phyloP scores from a whole-genome alignment of 148 eudicot species.

The Chenopodium album region DNA sequence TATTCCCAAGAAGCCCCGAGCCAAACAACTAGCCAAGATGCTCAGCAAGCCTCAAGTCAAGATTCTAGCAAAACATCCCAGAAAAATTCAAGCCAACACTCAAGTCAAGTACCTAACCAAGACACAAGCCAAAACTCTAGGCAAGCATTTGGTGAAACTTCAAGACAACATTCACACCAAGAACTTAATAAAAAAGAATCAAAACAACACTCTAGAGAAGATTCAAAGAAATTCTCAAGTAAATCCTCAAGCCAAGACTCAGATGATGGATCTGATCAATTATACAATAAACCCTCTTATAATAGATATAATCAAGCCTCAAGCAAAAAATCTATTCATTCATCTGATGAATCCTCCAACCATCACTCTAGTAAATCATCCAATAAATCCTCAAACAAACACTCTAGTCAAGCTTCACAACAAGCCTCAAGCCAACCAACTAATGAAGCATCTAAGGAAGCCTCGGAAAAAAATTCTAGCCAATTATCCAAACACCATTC shows the following conservation, averaged over 20 bases:
- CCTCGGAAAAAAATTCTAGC: not conserved
- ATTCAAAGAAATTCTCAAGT: too few relatives aligned
- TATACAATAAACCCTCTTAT: too few relatives aligned
- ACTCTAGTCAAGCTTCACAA: not conserved
- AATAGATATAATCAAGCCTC: not conserved
- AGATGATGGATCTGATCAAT: too few relatives aligned
- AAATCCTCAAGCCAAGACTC: too few relatives aligned
- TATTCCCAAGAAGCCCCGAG: not conserved
- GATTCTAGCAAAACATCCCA: too few relatives aligned
- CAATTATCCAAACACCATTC: not conserved
- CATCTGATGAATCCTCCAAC: not conserved
- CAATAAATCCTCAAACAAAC: not conserved
- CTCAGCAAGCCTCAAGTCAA: not conserved
- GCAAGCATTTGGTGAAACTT: too few relatives aligned
- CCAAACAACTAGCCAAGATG: not conserved
- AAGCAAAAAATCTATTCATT: not conserved
- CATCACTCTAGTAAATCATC: not conserved
- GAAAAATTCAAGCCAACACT: too few relatives aligned
- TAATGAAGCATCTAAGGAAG: not conserved
- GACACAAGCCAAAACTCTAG: too few relatives aligned
- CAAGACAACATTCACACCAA: too few relatives aligned
- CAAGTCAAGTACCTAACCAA: too few relatives aligned
- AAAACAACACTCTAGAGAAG: too few relatives aligned
- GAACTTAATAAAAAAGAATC: too few relatives aligned
- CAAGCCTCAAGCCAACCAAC: conserved; percentile 3